Conservation (phyloP, 139 green algal genomes). For the Chlorella vulgaris region DNA sequence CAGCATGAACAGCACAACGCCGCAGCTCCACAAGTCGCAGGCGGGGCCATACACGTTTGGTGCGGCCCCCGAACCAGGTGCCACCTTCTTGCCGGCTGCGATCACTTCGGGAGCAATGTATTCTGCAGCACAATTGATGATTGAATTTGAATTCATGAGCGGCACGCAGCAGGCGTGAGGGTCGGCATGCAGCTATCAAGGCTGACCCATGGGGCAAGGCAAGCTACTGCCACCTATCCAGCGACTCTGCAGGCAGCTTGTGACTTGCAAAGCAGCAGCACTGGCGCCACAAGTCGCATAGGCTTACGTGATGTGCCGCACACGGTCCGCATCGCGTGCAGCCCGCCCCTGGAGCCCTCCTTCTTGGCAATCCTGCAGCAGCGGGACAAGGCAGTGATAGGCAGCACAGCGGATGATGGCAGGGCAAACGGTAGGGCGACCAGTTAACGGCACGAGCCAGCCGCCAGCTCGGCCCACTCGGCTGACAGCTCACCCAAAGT, state of each 20-base stretch:
- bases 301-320: constrained; percentile 86
- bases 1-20: constrained; percentile 82
- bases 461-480: too few species aligned
- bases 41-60: constrained; percentile 48
- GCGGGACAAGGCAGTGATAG: too few species aligned
- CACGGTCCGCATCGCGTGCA: constrained; percentile 73
- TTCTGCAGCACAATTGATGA: constrained; percentile 25
- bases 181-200: not conserved
- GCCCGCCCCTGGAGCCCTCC: constrained; percentile 14
- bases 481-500: constrained; percentile 76
- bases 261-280: too few species aligned
- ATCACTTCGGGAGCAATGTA: constrained; percentile 96
- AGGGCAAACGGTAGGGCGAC: too few species aligned
- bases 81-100: not conserved
- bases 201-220: not conserved
- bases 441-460: not conserved
- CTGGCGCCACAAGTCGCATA: too few species aligned
- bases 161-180: not conserved
- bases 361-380: constrained; percentile 80
- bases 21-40: constrained; percentile 70
- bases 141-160: not conserved
- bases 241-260: too few species aligned
- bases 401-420: too few species aligned
- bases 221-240: too few species aligned
- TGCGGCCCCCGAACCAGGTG: not conserved